phyloP scores from a whole-genome alignment of 768 basidiomycete genomes.

The Podaxis sp. region DNA sequence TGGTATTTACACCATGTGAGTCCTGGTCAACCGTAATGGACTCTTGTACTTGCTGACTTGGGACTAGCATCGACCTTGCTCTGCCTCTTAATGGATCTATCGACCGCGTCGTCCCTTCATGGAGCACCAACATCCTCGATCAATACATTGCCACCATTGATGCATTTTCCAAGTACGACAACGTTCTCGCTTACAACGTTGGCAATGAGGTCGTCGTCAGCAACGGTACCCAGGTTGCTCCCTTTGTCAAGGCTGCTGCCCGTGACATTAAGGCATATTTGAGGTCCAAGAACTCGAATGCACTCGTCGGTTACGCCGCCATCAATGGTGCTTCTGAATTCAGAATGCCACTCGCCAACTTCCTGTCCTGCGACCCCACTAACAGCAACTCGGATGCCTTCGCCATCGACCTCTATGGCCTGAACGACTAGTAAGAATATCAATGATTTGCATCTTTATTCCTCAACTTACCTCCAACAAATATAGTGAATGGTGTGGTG shows the following conservation, averaged over 20 bases:
- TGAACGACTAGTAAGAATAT: constrained; percentile 76
- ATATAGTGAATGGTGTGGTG: constrained; percentile 79
- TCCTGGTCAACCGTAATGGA: constrained; percentile 14
- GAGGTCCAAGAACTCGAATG: constrained; percentile 61
- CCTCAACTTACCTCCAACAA: neutral
- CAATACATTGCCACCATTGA: constrained; percentile 78
- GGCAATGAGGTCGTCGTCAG: constrained; percentile 77
- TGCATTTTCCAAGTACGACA: constrained; percentile 81
- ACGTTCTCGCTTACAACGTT: constrained; percentile 85
- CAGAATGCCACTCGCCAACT: constrained; percentile 69
- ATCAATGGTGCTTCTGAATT: constrained; percentile 71
- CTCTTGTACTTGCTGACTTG: constrained; percentile 11
- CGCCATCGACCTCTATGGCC: constrained; percentile 81
- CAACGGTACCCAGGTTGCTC: constrained; percentile 58
- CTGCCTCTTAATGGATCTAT: constrained; percentile 86
- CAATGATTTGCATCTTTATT: neutral
- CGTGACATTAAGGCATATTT: constrained; percentile 86
- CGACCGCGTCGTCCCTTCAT: constrained; percentile 66
- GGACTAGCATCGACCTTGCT: constrained; percentile 75
- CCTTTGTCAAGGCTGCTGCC: constrained; percentile 89
- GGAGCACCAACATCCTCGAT: constrained; percentile 80
- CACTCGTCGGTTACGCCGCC: constrained; percentile 82
- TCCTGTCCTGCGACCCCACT: constrained; percentile 72
- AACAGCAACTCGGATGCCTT: constrained; percentile 50
- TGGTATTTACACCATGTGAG: constrained; percentile 88